Evolutionary conservation across 2,329 filamentous ascomycete genomes (phyloP).

Genomic region (Fusarium pseudoanthophilum): DNA sequence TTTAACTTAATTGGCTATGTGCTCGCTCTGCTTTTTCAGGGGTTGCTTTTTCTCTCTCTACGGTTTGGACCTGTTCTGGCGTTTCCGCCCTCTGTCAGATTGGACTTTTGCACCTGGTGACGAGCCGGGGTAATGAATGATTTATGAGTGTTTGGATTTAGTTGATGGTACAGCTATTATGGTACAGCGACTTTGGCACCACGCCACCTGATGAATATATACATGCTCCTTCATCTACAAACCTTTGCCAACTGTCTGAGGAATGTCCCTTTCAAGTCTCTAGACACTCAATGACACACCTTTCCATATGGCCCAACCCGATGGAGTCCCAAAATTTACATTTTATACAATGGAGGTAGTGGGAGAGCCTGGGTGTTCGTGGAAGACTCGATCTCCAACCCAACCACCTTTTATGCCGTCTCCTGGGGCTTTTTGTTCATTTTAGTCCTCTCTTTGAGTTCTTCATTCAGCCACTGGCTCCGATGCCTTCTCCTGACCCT

Average conservation of each 20-base stretch:
- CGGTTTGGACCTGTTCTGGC: conserved; percentile 5
- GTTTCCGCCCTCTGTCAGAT: conserved; percentile 18
- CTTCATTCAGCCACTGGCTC: conserved; percentile 12
- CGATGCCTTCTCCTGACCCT: background rate
- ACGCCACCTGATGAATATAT: conserved; percentile 36
- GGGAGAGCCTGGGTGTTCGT: background rate
- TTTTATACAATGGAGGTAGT: conserved; percentile 8
- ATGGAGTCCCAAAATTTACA: conserved; percentile 6
- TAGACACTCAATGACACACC: background rate
- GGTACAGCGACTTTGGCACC: conserved; percentile 44
- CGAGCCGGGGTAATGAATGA: conserved; percentile 16
- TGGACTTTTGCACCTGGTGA: conserved; percentile 20
- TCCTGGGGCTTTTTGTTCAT: background rate
- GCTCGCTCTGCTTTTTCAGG: conserved; percentile 9
- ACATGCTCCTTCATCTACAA: conserved; percentile 33
- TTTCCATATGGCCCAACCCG: background rate
- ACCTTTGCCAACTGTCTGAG: conserved; percentile 12
- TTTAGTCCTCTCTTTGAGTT: background rate
- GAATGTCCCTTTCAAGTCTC: background rate
- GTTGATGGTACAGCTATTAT: conserved; percentile 46
- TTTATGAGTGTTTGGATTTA: conserved; percentile 39
- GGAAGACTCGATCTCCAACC: background rate
- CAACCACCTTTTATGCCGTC: background rate
- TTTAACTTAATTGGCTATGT: conserved; percentile 18
- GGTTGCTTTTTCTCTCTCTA: conserved; percentile 3